Conservation (phyloP, 2,329 filamentous ascomycete genomes). For the Rhytidhysteron rufulum region DNA sequence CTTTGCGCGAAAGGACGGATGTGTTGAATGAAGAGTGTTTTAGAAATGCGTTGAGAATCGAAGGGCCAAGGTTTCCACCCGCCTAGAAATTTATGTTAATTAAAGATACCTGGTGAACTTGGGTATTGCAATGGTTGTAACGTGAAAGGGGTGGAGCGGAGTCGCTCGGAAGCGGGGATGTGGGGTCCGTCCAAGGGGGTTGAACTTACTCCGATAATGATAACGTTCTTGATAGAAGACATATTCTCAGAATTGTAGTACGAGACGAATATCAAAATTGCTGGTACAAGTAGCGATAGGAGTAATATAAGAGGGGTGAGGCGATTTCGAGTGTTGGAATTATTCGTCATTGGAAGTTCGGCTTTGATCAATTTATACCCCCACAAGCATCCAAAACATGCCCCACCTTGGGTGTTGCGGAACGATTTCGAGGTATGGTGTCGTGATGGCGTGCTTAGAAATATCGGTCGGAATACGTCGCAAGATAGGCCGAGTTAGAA, state of each 20-base stretch:
- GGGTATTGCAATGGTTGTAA: too few relatives aligned
- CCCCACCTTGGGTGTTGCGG: neutral
- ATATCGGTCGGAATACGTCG: too few relatives aligned
- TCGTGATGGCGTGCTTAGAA: neutral
- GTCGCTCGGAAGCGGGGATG: conserved; percentile 8
- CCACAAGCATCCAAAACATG: neutral
- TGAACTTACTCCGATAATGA: conserved; percentile 39
- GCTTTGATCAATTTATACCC: neutral
- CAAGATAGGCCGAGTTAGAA: too few relatives aligned
- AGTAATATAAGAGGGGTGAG: neutral
- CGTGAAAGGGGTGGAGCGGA: neutral
- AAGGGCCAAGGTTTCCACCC: conserved; percentile 41
- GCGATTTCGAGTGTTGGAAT: neutral
- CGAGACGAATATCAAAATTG: neutral
- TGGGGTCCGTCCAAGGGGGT: conserved; percentile 1
- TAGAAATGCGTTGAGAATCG: conserved; percentile 39
- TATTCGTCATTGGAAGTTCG: neutral
- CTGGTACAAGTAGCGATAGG: neutral
- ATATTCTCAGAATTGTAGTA: neutral
- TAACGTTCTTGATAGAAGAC: conserved; percentile 39
- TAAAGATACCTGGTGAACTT: neutral
- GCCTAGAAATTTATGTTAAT: conserved; percentile 15
- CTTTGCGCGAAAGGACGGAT: conserved; percentile 52
- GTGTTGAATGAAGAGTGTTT: conserved; percentile 47
- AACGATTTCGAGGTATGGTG: neutral